Evolutionary conservation across 2,329 filamentous ascomycete genomes (phyloP), one percentile per base, ranked within the genome.

Genomic region (Canariomyces notabilis): DNA sequence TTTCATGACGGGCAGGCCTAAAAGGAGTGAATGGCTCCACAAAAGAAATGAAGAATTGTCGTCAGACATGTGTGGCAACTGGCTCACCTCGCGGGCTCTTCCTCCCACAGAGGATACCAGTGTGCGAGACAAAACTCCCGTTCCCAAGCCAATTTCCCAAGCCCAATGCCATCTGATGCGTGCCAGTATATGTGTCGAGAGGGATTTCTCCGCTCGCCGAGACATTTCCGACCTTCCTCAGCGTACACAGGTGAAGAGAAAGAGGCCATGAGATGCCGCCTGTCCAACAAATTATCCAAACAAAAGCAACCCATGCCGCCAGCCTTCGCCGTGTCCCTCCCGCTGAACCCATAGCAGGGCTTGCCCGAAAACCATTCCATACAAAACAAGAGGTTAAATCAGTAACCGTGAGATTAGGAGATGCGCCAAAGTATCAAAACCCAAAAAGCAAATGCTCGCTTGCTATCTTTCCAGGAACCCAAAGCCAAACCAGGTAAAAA

Each of bases 381-480:
- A n/a, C 42, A 41, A 50, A 41, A 48, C 18, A 52, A 53, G 58
- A 62, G 53, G 50, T 58, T 37, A 54, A 60, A 59, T 18, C 42
- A 46, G 43, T 57, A 62, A 62, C 38, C n/a, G 50, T 23, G 35
- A 45, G 22, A 53, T 54, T 53, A 53, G 40, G 42, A 48, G 47
- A 47, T 48, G 44, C 37, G 40, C 43, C 43, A 54, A 56, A 61
- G 59, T 49, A 52, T 57, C 34, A 47, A 61, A 59, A 59, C 48
- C 32, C 21, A 55, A 64, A 62, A 62, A 57, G 62, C 64, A 61
- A 67, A 57, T 54, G 68, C 64, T 65, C 61, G 58, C 58, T 55
- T 57, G 57, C 58, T 57, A 59, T 57, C 50, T 46, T 43, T 40
- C 49, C 37, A 49, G 40, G 49, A 41, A 47, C 29, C 43, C 36